A percentile compares a stretch with the other conserved stretches of the same genome.
phyloP scores from a whole-genome alignment of 164 flowering plant species.

The Cinnamomum micranthum region DNA sequence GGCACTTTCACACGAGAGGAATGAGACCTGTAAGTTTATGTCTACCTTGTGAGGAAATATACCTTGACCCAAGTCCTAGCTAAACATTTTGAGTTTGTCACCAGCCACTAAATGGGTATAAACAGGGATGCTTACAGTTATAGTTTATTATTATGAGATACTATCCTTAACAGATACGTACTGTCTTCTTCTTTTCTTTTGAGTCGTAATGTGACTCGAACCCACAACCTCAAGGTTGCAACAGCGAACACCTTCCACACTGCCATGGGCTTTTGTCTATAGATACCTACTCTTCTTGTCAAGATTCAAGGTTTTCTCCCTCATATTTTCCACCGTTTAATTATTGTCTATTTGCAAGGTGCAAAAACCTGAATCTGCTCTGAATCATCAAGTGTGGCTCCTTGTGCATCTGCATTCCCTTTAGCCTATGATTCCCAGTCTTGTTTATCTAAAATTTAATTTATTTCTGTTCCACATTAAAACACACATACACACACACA shows the following conservation, averaged over 20 bases:
- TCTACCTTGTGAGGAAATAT: too few species aligned
- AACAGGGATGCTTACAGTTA: too few species aligned
- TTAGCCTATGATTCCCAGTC: not conserved
- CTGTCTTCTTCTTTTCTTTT: not conserved
- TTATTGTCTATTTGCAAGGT: too few species aligned
- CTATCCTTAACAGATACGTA: not conserved
- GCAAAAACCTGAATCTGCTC: not conserved
- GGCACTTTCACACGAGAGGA: slow-evolving; percentile 51
- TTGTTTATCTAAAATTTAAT: not conserved
- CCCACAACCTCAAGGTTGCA: not conserved
- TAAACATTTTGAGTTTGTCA: too few species aligned
- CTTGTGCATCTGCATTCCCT: not conserved
- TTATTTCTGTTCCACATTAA: not conserved
- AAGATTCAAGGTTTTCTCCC: not conserved
- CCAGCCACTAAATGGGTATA: too few species aligned
- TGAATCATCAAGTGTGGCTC: not conserved
- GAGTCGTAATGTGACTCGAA: too few species aligned
- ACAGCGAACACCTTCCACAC: not conserved
- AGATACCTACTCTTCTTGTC: not conserved
- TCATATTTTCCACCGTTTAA: too few species aligned
- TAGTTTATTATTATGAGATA: not conserved
- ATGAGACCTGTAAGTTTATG: slow-evolving; percentile 57
- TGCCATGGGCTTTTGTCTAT: not conserved
- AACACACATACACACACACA: not conserved
- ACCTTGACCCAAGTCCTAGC: too few species aligned